Base-by-base conservation (phyloP, 371 early-diverging fungal genomes). In the Rhizopus delemar region DNA sequence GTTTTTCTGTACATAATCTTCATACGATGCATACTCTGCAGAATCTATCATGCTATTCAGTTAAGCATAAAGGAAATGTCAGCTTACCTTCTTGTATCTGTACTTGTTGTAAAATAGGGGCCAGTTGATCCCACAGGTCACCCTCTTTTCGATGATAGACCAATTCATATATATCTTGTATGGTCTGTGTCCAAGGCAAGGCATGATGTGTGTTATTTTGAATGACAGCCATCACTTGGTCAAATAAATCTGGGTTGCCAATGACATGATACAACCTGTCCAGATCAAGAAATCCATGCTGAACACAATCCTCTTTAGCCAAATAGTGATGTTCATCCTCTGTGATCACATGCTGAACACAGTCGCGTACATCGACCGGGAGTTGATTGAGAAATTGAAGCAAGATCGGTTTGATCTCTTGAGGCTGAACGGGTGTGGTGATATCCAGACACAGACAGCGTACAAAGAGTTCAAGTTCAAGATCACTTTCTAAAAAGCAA, bases 1-100 rank as follows among this genome's bases (percentile, higher is more conserved):
- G 45, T 68, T 68, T 13, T 60, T 64, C 49, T 73, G 63, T 12
- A 76, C 67, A 59, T 63, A 76, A 3, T 76, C 73, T 59, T 73
- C 76, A 29, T 73, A 73, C 0, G 66, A 68, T 4, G 33, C 51
- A 43, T 68, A 73, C 33, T 70, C 60, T 6, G 45, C 32, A 32
- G 53, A 15, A 34, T 69, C 65, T 69, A 53, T 7, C 11, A 29
- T 16, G 22, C 2, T 28, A 5, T 9, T 56, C 13, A 31, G 34
- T 46, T 16, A 36, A 28, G n/a, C 7, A 5, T 6, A 7, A 3
- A 28, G 6, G 2, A 3, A 8, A 38, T 56, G 38, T n/a, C 5
- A 16, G n/a, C 5, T 15, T 31, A 13, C 46, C 8, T 31, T 48
- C 62, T 59, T 56, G 59, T 59, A 46, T n/a, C 3, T 56, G 50